Evolutionary conservation across 2,329 filamentous ascomycete genomes (phyloP).

Genomic region (Penicillium griseofulvum): DNA sequence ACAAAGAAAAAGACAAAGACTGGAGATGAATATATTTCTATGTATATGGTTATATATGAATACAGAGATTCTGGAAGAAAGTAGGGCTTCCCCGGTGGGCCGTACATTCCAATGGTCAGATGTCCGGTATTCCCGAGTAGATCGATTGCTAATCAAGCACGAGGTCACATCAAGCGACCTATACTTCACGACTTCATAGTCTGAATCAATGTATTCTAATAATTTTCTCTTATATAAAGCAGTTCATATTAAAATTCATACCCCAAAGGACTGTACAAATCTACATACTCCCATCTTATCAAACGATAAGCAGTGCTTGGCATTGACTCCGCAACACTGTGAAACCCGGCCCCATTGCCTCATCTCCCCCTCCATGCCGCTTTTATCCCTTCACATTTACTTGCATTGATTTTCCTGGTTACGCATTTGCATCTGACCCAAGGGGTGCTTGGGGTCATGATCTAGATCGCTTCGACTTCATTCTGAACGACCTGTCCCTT

Average conservation of each 20-base stretch:
- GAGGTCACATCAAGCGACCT: slow-evolving; percentile 11
- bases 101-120: slow-evolving; percentile 9
- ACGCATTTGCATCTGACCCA: slow-evolving; percentile 5
- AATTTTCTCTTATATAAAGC: not conserved
- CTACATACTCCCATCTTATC: slow-evolving; percentile 17
- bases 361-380: slow-evolving; percentile 21
- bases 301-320: slow-evolving; percentile 23
- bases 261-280: not conserved
- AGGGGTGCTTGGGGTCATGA: slow-evolving; percentile 3
- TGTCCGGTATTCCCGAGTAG: slow-evolving; percentile 2
- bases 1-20: not conserved
- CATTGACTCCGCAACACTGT: slow-evolving; percentile 22
- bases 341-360: slow-evolving; percentile 22
- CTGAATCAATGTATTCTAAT: not conserved
- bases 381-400: slow-evolving; percentile 15
- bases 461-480: slow-evolving; percentile 2
- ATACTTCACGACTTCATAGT: not conserved
- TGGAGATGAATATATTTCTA: not conserved
- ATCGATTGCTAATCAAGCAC: slow-evolving; percentile 10
- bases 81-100: not conserved
- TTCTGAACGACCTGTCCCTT: not conserved
- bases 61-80: not conserved
- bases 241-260: not conserved
- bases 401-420: slow-evolving; percentile 8
- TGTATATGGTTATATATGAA: not conserved